Conservation (phyloP, 164 flowering plant species). For the Nymphaea thermarum region DNA sequence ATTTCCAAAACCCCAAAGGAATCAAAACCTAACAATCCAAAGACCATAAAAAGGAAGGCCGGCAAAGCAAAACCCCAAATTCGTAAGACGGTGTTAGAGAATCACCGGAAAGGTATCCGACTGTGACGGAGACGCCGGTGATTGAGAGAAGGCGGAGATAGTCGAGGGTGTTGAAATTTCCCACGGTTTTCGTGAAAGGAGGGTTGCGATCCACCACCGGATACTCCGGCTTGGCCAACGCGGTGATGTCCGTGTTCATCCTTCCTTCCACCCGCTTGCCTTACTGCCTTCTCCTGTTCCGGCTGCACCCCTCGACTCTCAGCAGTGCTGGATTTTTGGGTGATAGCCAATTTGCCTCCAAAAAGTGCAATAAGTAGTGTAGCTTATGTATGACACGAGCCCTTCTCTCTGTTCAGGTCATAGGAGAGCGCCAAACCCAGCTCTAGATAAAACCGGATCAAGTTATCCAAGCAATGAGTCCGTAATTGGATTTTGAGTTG, state of each 20-base stretch:
- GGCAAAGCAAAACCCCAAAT: slow-evolving; percentile 3
- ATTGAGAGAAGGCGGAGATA: slow-evolving; percentile 78
- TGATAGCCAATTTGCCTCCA: no score
- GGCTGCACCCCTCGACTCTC: no score
- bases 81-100: neutral
- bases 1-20: neutral
- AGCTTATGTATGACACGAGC: no score
- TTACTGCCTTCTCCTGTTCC: no score
- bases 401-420: no score
- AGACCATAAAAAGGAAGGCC: neutral
- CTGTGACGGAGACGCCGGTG: slow-evolving; percentile 86
- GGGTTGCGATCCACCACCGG: slow-evolving; percentile 94
- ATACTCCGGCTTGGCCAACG: slow-evolving; percentile 75
- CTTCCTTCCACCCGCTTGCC: slow-evolving; percentile 1
- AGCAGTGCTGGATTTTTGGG: no score
- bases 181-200: slow-evolving; percentile 78
- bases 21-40: neutral
- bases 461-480: no score
- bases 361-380: no score
- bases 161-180: slow-evolving; percentile 76
- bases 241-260: slow-evolving; percentile 92
- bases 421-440: no score
- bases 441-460: no score
- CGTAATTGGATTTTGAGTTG: no score
- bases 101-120: slow-evolving; percentile 86